Evolutionary conservation across 257 asterid species (phyloP).

Genomic region (Fraxinus excelsior): DNA sequence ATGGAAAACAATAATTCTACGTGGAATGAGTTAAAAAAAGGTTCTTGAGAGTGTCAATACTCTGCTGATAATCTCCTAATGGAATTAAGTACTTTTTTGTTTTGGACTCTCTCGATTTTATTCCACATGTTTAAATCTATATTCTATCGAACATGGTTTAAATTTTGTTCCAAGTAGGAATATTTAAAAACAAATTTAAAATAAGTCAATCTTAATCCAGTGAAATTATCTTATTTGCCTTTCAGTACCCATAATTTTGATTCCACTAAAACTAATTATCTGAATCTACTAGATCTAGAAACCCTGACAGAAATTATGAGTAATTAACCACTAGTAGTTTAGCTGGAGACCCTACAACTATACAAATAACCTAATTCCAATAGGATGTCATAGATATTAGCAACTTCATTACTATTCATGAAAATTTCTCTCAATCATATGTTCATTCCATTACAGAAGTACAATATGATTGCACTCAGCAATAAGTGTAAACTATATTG

Average conservation of each 20-base stretch:
- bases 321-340: background rate
- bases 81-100: no score
- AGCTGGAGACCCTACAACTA: background rate
- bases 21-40: background rate
- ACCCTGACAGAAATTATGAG: background rate
- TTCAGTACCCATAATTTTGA: background rate
- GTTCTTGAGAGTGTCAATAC: background rate
- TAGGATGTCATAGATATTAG: background rate
- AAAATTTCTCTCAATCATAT: no score
- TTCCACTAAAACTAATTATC: slow-evolving; percentile 1
- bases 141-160: background rate
- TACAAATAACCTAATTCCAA: background rate
- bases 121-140: background rate
- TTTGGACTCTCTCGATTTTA: background rate
- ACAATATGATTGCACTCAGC: background rate
- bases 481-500: background rate
- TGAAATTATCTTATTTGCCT: background rate
- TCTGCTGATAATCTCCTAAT: background rate
- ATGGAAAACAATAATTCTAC: background rate
- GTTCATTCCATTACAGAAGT: background rate
- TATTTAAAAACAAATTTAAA: background rate
- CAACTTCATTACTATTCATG: background rate
- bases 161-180: background rate
- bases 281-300: background rate
- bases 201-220: background rate